phyloP scores from a whole-genome alignment of 495 filamentous ascomycete species.

The Aspergillus kassunensis region DNA sequence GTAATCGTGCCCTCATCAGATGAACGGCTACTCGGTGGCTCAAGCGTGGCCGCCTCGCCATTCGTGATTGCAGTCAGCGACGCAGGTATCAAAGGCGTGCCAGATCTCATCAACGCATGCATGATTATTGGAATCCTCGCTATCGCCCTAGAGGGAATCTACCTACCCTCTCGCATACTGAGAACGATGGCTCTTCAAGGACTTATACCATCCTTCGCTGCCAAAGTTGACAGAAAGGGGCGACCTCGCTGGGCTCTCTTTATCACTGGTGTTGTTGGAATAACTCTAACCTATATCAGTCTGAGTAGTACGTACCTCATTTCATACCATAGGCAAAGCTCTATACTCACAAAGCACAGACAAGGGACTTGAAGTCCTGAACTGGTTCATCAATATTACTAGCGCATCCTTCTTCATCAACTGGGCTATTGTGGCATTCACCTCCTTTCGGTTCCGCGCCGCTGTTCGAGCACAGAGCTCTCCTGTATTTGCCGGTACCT shows the following conservation, averaged over 20 bases:
- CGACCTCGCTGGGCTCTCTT: slow-evolving; percentile 10
- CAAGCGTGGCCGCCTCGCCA: slow-evolving; percentile 6
- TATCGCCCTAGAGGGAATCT: slow-evolving; percentile 11
- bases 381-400: slow-evolving; percentile 13
- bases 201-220: slow-evolving; percentile 4
- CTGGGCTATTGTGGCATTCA: slow-evolving; percentile 13
- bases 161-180: slow-evolving; percentile 9
- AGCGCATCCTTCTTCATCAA: slow-evolving; percentile 17
- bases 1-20: slow-evolving; percentile 9
- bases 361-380: slow-evolving; percentile 9
- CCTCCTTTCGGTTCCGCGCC: slow-evolving; percentile 25
- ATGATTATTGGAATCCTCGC: slow-evolving; percentile 9
- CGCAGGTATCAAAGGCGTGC: slow-evolving; percentile 8
- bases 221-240: slow-evolving; percentile 8
- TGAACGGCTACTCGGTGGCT: slow-evolving; percentile 4
- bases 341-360: not conserved
- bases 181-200: slow-evolving; percentile 9
- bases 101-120: slow-evolving; percentile 9
- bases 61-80: slow-evolving; percentile 12
- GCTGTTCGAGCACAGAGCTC: slow-evolving; percentile 30
- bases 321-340: not conserved
- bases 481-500: slow-evolving; percentile 18
- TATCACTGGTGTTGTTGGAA: not conserved
- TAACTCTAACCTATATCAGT: slow-evolving; percentile 11
- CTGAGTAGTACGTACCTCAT: slow-evolving; percentile 2